Percentiles rank a stretch among this genome's conserved stretches.
These are phyloP conservation scores for Iris macrosiphon DNA, from an alignment of 106 monocot species.

Conservation along the genomic window DNA sequence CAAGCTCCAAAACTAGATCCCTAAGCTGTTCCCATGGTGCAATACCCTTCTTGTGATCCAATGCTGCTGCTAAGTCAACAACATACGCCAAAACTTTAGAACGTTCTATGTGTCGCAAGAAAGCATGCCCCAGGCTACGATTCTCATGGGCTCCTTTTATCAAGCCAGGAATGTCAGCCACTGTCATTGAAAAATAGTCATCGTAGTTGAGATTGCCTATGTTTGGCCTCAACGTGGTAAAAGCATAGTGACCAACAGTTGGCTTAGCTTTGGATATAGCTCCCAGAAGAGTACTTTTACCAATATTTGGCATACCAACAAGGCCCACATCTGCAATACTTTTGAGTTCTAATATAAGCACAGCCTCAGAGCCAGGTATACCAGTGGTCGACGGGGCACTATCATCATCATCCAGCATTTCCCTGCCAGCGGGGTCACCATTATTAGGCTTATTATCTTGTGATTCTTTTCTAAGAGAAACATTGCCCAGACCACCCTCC, in stretches of 20 bases:
- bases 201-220: constrained; percentile 80
- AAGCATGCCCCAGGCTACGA: constrained; percentile 89
- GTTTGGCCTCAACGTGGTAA: constrained; percentile 86
- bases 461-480: constrained; percentile 12
- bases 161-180: constrained; percentile 96
- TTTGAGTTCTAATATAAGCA: constrained; percentile 88
- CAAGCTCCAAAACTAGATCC: constrained; percentile 75
- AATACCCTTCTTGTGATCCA: constrained; percentile 60
- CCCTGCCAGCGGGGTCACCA: neutral
- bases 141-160: constrained; percentile 89
- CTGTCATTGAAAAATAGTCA: constrained; percentile 72
- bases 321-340: constrained; percentile 95
- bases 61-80: constrained; percentile 67
- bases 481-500: constrained; percentile 84
- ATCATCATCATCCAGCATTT: constrained; percentile 20
- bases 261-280: constrained; percentile 82
- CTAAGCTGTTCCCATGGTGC: constrained; percentile 78
- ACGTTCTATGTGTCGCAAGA: constrained; percentile 82
- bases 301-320: constrained; percentile 91
- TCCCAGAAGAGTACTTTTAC: constrained; percentile 90
- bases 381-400: constrained; percentile 28
- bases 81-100: constrained; percentile 85
- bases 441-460: constrained; percentile 8
- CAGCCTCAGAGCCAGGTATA: constrained; percentile 51
- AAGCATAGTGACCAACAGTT: constrained; percentile 82